Percentiles rank a stretch among this genome's conserved stretches.
phyloP scores from a whole-genome alignment of 192 early-diverging fungal genomes.

The Podila verticillata region DNA sequence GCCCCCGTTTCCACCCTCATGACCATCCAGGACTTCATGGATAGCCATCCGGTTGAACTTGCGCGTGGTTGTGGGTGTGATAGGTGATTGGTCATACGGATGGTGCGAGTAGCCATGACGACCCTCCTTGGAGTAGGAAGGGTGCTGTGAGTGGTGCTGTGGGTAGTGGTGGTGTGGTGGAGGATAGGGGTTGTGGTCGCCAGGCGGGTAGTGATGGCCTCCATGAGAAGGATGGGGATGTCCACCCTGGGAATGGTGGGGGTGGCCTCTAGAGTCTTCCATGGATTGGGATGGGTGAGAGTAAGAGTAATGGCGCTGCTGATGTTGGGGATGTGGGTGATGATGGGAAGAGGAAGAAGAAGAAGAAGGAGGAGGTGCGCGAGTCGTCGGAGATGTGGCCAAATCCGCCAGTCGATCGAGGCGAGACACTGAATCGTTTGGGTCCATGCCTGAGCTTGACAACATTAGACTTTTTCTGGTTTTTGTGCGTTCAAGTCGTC shows the following conservation, averaged over 20 bases:
- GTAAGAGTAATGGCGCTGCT: not conserved
- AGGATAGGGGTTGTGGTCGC: not conserved
- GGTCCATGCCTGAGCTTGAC: conserved; percentile 23
- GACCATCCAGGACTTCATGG: conserved; percentile 41
- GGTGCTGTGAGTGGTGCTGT: conserved; percentile 15
- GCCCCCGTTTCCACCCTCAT: not conserved
- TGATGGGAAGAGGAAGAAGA: conserved; percentile 12
- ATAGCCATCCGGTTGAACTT: conserved; percentile 51
- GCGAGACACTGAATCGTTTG: conserved; percentile 41
- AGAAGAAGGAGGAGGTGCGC: conserved; percentile 12
- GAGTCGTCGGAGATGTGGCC: conserved; percentile 40
- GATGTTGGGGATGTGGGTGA: not conserved
- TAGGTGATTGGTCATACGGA: conserved; percentile 22
- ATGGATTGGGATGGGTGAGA: not conserved
- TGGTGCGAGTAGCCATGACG: not conserved
- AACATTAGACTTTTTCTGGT: not conserved
- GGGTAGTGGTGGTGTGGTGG: conserved; percentile 9
- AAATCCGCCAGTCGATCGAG: conserved; percentile 49
- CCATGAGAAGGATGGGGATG: not conserved
- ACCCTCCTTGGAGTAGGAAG: not conserved
- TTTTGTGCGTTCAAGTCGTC: not conserved
- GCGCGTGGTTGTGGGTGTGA: conserved; percentile 43
- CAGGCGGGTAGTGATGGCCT: not conserved
- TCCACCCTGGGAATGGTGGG: not conserved
- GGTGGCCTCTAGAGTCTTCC: conserved; percentile 1